Percentiles rank a stretch among this genome's conserved stretches.
Conservation (phyloP, 768 basidiomycete genomes). For the Tulasnella sp. region DNA sequence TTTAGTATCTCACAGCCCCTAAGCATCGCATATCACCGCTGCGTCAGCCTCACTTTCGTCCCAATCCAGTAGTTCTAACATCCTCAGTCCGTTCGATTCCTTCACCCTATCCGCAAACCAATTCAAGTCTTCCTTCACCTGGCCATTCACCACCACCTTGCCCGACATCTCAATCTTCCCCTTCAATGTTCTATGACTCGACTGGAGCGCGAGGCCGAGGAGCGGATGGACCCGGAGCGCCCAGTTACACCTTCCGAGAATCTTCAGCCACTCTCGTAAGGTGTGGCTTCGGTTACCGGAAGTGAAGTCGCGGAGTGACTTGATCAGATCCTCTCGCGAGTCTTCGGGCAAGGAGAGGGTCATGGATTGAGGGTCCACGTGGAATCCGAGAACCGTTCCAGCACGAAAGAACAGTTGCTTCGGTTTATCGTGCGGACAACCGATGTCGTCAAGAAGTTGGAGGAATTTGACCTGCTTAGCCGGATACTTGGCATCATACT, state of each 20-base stretch:
- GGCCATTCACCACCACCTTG: conserved; percentile 26
- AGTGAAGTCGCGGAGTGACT: conserved; percentile 17
- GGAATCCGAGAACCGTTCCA: conserved; percentile 33
- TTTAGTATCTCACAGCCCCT: conserved; percentile 7
- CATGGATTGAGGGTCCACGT: conserved; percentile 30
- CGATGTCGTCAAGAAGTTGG: conserved; percentile 32
- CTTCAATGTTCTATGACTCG: conserved; percentile 30
- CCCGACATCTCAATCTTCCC: conserved; percentile 22
- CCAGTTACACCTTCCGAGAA: conserved; percentile 36
- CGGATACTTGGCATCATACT: conserved; percentile 27
- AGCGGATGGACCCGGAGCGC: conserved; percentile 32
- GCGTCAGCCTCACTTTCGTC: conserved; percentile 7
- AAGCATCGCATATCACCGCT: conserved; percentile 9
- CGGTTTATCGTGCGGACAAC: conserved; percentile 30
- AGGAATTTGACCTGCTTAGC: conserved; percentile 30
- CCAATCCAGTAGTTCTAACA: conserved; percentile 21
- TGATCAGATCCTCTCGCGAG: conserved; percentile 17
- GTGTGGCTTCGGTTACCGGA: conserved; percentile 5
- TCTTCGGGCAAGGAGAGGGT: conserved; percentile 25
- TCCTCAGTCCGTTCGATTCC: conserved; percentile 20
- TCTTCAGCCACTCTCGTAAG: conserved; percentile 24
- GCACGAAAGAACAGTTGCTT: conserved; percentile 32
- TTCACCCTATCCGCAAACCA: conserved; percentile 30
- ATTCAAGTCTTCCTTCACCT: conserved; percentile 23
- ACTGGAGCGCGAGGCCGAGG: conserved; percentile 27